These are phyloP conservation scores for Lolium multiflorum DNA, from an alignment of 176 grass and related monocot genomes.

Conservation along the genomic window DNA sequence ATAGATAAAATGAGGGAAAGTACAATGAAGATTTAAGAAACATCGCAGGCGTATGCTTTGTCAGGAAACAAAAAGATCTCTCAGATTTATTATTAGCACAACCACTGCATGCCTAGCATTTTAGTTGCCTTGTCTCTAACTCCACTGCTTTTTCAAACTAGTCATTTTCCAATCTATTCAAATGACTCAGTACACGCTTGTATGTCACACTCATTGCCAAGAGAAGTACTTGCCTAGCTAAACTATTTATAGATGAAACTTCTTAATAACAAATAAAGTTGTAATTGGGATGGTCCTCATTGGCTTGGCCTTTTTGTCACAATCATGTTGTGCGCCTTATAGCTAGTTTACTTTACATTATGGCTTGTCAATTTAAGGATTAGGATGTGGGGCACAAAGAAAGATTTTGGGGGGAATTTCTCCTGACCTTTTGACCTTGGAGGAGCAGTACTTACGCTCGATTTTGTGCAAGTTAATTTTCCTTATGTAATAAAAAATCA, in stretches of 20 bases:
- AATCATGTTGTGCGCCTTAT: slow-evolving; percentile 23
- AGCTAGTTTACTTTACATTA: slow-evolving; percentile 25
- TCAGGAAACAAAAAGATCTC: slow-evolving; percentile 1
- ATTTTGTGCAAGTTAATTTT: neutral
- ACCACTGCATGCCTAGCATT: neutral
- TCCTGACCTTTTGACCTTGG: slow-evolving; percentile 32
- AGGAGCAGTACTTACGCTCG: neutral
- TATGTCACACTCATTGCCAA: slow-evolving; percentile 11
- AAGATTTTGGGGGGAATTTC: neutral
- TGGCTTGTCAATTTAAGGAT: slow-evolving; percentile 29
- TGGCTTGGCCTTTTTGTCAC: slow-evolving; percentile 30
- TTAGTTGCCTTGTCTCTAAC: slow-evolving; percentile 16
- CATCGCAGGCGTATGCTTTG: slow-evolving; percentile 16
- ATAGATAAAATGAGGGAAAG: no score
- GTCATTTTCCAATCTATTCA: slow-evolving; percentile 35
- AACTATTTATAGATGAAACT: slow-evolving; percentile 26
- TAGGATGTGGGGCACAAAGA: neutral
- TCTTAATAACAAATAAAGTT: slow-evolving; percentile 21
- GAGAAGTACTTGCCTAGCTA: slow-evolving; percentile 15
- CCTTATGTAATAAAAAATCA: neutral
- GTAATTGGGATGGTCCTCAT: slow-evolving; percentile 33
- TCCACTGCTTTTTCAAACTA: slow-evolving; percentile 13
- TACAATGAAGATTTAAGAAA: neutral
- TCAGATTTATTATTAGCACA: neutral
- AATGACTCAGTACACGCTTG: slow-evolving; percentile 37